Conservation (phyloP, 495 filamentous ascomycete species). For the Ascodesmis nigricans region DNA sequence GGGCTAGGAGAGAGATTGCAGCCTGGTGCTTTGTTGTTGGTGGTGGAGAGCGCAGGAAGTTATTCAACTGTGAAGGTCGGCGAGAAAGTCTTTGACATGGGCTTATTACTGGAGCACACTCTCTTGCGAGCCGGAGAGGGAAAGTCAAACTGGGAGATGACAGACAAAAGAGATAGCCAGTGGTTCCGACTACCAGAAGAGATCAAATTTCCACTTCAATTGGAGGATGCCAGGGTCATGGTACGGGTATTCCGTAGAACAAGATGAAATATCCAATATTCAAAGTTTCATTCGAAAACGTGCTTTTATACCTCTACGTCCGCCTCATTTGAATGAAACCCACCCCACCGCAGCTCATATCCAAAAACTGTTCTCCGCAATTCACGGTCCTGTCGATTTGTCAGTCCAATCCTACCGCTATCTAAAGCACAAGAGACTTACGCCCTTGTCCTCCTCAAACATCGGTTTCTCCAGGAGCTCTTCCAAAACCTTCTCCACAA, state of each 20-base stretch:
- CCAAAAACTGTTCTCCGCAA: conserved; percentile 63
- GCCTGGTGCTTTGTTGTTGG: conserved; percentile 45
- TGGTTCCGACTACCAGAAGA: conserved; percentile 57
- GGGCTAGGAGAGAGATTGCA: conserved; percentile 34
- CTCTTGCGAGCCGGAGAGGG: conserved; percentile 32
- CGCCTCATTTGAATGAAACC: too few relatives aligned
- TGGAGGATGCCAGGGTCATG: conserved; percentile 80
- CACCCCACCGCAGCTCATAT: conserved; percentile 39
- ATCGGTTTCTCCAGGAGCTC: conserved; percentile 59
- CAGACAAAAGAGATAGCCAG: conserved; percentile 46
- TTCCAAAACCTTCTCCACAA: conserved; percentile 57
- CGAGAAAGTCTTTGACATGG: conserved; percentile 71
- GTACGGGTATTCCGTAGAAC: conserved; percentile 19
- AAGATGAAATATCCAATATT: too few relatives aligned
- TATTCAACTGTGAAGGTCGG: conserved; percentile 59
- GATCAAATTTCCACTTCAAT: conserved; percentile 55
- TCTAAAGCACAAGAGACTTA: conserved; percentile 21
- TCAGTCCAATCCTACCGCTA: background rate
- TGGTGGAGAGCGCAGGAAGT: conserved; percentile 79
- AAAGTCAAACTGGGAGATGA: conserved; percentile 39
- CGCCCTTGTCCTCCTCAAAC: conserved; percentile 70
- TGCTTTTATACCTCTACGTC: too few relatives aligned
- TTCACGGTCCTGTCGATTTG: conserved; percentile 33
- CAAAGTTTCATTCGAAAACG: too few relatives aligned
- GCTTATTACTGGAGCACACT: conserved; percentile 72